Percentiles rank a stretch among this genome's conserved stretches.
Conservation (phyloP, 2,329 filamentous ascomycete genomes). For the Pyrenophora seminiperda region DNA sequence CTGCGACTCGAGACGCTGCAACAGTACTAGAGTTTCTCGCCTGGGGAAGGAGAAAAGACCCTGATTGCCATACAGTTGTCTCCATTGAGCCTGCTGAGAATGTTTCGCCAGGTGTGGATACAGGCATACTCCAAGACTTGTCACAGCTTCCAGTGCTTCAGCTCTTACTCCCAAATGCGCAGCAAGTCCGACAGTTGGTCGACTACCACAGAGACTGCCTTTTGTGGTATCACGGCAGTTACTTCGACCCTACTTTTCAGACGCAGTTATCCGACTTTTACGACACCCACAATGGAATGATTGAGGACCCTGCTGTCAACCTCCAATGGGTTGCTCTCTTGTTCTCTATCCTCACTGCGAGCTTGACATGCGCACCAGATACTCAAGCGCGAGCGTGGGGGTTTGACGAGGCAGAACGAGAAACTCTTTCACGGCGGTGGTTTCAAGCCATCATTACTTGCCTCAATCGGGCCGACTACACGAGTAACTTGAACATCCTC, state of each 20-base stretch:
- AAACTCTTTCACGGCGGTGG: constrained; percentile 50
- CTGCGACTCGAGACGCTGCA: constrained; percentile 47
- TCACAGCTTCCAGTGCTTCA: constrained; percentile 3
- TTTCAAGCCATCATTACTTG: constrained; percentile 51
- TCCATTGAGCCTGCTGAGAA: constrained; percentile 11
- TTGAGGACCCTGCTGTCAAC: constrained; percentile 24
- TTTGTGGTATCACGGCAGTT: constrained; percentile 47
- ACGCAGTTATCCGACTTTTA: constrained; percentile 47
- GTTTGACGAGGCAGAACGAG: constrained; percentile 47
- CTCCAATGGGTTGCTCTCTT: background rate
- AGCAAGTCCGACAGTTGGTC: constrained; percentile 29
- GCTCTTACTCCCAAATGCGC: constrained; percentile 29
- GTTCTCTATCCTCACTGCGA: background rate
- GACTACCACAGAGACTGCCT: constrained; percentile 43
- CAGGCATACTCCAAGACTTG: background rate
- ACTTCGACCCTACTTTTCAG: constrained; percentile 42
- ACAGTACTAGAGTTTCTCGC: constrained; percentile 56
- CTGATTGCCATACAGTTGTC: constrained; percentile 15
- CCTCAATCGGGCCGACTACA: constrained; percentile 52
- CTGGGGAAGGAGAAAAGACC: constrained; percentile 55
- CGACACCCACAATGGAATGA: constrained; percentile 36
- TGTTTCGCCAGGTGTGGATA: constrained; percentile 30
- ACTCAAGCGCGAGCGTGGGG: constrained; percentile 46
- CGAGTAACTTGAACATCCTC: constrained; percentile 39
- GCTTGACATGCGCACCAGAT: constrained; percentile 14